Evolutionary conservation across 2,329 filamentous ascomycete species (phyloP), one percentile per base, ranked within the genome.

Genomic region (Leptographium galeiforme): DNA sequence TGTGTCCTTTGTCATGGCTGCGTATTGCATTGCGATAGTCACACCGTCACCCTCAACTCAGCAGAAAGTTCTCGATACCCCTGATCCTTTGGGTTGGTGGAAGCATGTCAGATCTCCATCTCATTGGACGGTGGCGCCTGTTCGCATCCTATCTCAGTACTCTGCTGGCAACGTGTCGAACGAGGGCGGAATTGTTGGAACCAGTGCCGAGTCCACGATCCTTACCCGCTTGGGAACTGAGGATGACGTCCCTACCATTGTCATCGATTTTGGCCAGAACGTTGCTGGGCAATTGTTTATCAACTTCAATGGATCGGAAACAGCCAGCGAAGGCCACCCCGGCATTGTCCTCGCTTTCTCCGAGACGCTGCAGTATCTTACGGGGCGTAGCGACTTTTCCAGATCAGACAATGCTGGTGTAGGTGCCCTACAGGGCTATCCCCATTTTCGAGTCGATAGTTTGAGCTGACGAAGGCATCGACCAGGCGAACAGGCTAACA

Each of bases 251-350:
- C 70, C 73, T 1, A 64, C 63, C 2, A 58, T 76, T 10, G 68
- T 75, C 14, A 58, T 76, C n/a, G 74, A 77, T 57, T 76, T 75
- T 59, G 74, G 74, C 1, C 68, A 70, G 51, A 74, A 75, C 52
- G 63, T 72, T 5, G 72, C 68, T 8, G 74, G 74, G 0, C 62
- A 68, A 39, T 53, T 75, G 5, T 65, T 62, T 5, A 70, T 76
- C 43, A 61, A 64, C 8, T 75, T 76, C 55, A 66, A 63, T 1
- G 68, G 68, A 0, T 64, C 67, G 0, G 56, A 55, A 34, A 52
- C 61, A 40, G 32, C 54, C 18, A 52, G 50, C 6, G 47, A 47
- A 8, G 66, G 59, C 50, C 55, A 43, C 51, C 72, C 67, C 0
- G 73, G 73, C 0, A 59, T 76, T n/a, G 64, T 66, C 39, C 58